Percentiles rank a stretch among this genome's conserved stretches.
Conservation (phyloP, 192 early-diverging fungal genomes). For the Podila clonocystis region DNA sequence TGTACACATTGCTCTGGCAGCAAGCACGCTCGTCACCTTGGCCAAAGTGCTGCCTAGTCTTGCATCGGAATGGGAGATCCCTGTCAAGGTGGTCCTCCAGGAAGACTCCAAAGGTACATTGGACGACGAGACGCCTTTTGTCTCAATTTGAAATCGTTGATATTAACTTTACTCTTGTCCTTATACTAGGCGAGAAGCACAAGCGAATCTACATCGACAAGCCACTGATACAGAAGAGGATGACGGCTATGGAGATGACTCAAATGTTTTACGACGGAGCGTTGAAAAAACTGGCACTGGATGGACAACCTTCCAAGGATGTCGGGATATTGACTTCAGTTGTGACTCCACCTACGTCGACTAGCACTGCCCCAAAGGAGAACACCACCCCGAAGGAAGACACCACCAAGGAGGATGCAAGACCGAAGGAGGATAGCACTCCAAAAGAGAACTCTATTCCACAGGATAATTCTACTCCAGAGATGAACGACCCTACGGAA, state of each 20-base stretch:
- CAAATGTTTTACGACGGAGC: constrained; percentile 43
- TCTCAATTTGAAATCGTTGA: not conserved
- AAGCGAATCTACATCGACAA: constrained; percentile 46
- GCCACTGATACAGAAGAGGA: constrained; percentile 31
- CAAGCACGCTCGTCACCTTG: constrained; percentile 33
- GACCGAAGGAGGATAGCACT: not conserved
- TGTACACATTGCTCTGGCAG: constrained; percentile 30
- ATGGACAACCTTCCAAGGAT: constrained; percentile 2
- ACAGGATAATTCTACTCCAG: no score
- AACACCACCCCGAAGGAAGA: not conserved
- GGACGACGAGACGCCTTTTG: not conserved
- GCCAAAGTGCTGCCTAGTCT: constrained; percentile 31
- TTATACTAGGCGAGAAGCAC: constrained; percentile 17
- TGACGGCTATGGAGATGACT: constrained; percentile 34
- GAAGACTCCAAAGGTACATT: constrained; percentile 27
- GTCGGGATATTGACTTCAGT: not conserved
- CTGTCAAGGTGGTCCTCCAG: constrained; percentile 30
- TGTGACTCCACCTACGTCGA: not conserved
- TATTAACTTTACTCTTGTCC: not conserved
- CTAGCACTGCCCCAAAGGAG: not conserved
- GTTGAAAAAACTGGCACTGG: constrained; percentile 23
- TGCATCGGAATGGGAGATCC: constrained; percentile 37
- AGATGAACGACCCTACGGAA: no score
- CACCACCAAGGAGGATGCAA: not conserved
- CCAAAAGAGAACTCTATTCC: no score